Evolutionary conservation across 768 basidiomycete species (phyloP).

Genomic region (Cystobasidium onofrii): DNA sequence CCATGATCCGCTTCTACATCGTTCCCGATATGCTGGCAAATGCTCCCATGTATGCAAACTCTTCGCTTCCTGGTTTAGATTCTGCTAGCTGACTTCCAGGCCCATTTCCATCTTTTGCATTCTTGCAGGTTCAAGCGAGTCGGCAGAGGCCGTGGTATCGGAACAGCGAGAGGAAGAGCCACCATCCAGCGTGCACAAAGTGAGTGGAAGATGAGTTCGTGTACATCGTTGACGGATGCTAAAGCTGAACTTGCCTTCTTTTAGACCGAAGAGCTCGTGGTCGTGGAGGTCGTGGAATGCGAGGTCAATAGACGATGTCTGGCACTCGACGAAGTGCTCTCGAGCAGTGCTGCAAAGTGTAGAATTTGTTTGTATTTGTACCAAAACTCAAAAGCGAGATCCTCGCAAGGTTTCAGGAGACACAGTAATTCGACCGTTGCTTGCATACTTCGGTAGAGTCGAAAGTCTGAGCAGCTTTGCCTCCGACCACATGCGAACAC

Average conservation of each 20-base stretch:
- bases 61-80: conserved; percentile 18
- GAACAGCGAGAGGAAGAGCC: conserved; percentile 94
- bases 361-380: not conserved
- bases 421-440: no score
- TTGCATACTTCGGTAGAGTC: not conserved
- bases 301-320: not conserved
- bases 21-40: conserved; percentile 99
- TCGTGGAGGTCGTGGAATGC: conserved; percentile 23
- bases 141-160: conserved; percentile 95
- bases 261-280: conserved; percentile 26
- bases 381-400: not conserved
- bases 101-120: not conserved
- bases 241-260: not conserved
- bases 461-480: not conserved
- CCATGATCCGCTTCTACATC: conserved; percentile 97
- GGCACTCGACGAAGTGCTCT: not conserved
- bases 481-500: not conserved
- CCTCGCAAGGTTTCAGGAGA: not conserved
- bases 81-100: not conserved
- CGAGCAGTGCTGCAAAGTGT: not conserved
- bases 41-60: conserved; percentile 83
- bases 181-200: conserved; percentile 76
- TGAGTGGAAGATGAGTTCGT: not conserved
- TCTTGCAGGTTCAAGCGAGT: conserved; percentile 88
- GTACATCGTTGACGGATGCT: not conserved